These are phyloP conservation scores for Kazachstania sp. DNA, from an alignment of 1,139 yeast species.

Conservation along the genomic window DNA sequence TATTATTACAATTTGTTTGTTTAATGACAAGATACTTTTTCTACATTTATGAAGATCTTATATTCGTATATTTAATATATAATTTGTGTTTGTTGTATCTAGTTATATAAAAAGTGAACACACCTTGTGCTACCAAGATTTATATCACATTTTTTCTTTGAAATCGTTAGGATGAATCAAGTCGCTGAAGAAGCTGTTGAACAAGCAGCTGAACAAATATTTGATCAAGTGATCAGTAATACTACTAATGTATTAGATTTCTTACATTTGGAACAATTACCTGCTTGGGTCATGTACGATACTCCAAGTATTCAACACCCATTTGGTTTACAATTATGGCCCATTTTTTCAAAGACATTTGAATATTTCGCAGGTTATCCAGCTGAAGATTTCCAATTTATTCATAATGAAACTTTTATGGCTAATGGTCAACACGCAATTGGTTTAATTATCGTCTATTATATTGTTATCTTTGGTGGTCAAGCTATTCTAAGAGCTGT, in stretches of 20 bases:
- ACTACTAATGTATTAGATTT: conserved; percentile 1
- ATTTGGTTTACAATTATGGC: conserved; percentile 87
- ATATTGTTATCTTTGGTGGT: conserved; percentile 79
- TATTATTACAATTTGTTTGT: too few relatives aligned
- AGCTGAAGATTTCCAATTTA: conserved; percentile 57
- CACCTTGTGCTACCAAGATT: too few relatives aligned
- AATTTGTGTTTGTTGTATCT: too few relatives aligned
- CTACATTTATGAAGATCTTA: too few relatives aligned
- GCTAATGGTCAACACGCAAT: conserved; percentile 63
- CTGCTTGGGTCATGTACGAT: conserved; percentile 16
- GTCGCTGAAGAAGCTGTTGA: conserved; percentile 8
- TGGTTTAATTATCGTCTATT: conserved; percentile 57
- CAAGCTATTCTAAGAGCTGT: conserved; percentile 45
- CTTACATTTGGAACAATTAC: conserved; percentile 4
- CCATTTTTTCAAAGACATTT: conserved; percentile 59
- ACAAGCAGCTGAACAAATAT: conserved; percentile 8
- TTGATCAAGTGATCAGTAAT: conserved; percentile 13
- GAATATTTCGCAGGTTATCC: conserved; percentile 54
- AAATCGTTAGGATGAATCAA: conserved; percentile 1
- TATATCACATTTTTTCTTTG: too few relatives aligned
- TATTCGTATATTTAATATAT: too few relatives aligned
- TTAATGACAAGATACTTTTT: too few relatives aligned
- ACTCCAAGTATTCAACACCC: conserved; percentile 71
- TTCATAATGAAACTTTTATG: conserved; percentile 56
- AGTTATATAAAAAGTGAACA: too few relatives aligned